Evolutionary conservation across 2,329 filamentous ascomycete species (phyloP).

Genomic region (Clonostachys chloroleuca): DNA sequence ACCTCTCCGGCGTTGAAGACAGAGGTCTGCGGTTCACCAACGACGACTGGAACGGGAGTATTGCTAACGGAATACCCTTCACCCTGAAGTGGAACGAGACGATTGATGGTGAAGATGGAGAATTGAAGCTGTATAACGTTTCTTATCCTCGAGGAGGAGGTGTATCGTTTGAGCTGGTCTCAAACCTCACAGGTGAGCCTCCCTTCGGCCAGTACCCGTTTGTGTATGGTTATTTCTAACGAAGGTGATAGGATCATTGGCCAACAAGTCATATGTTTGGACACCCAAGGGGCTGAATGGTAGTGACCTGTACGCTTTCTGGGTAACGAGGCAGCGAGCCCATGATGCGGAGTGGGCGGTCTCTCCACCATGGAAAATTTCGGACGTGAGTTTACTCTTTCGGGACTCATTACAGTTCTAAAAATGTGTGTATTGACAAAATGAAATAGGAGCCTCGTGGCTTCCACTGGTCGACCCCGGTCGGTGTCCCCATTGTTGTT

Average conservation of each 20-base stretch:
- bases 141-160: slow-evolving; percentile 20
- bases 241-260: slow-evolving; percentile 13
- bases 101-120: slow-evolving; percentile 8
- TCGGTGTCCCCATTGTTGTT: slow-evolving; percentile 20
- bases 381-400: slow-evolving; percentile 9
- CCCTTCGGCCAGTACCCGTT: no score
- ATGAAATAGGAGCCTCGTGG: slow-evolving; percentile 8
- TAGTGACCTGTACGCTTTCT: slow-evolving; percentile 18
- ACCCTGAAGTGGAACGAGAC: slow-evolving; percentile 22
- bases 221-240: not conserved
- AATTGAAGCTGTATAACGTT: slow-evolving; percentile 21
- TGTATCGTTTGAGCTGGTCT: slow-evolving; percentile 17
- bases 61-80: slow-evolving; percentile 19
- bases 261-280: slow-evolving; percentile 16
- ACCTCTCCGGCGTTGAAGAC: slow-evolving; percentile 1
- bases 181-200: slow-evolving; percentile 21
- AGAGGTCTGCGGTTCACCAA: slow-evolving; percentile 23
- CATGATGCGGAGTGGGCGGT: slow-evolving; percentile 17
- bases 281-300: slow-evolving; percentile 16
- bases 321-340: slow-evolving; percentile 14
- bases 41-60: slow-evolving; percentile 25
- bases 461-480: slow-evolving; percentile 17
- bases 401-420: not conserved
- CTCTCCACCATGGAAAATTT: slow-evolving; percentile 22
- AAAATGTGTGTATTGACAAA: not conserved